These are phyloP conservation scores for Eutrema yunnanense DNA, from an alignment of 345 rosid species.

Conservation along the genomic window DNA sequence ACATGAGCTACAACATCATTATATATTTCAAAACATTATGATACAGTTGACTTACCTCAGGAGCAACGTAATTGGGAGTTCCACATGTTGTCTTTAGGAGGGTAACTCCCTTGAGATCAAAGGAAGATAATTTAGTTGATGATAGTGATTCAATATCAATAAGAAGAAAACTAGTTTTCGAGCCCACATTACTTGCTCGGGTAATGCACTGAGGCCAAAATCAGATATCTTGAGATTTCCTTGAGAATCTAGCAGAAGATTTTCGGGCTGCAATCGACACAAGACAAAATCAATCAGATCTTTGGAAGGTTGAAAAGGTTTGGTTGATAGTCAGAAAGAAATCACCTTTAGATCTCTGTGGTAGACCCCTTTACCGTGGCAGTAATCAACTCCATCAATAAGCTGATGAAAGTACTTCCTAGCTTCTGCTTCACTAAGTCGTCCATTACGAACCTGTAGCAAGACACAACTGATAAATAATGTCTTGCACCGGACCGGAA, in stretches of 20 bases:
- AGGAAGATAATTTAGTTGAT: not conserved
- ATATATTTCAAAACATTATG: not conserved
- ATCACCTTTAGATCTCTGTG: constrained; percentile 91
- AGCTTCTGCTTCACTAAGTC: constrained; percentile 88
- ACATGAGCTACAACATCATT: not conserved
- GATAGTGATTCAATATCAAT: not conserved
- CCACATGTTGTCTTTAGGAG: constrained; percentile 91
- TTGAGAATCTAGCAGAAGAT: constrained; percentile 86
- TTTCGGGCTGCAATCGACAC: constrained; percentile 66
- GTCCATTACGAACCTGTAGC: constrained; percentile 70
- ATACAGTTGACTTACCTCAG: constrained; percentile 55
- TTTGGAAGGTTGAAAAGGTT: not conserved
- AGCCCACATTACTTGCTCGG: constrained; percentile 52
- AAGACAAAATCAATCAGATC: constrained; percentile 18
- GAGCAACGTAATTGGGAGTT: constrained; percentile 95
- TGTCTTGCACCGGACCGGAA: not conserved
- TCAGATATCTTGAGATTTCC: constrained; percentile 91
- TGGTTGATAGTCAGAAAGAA: not conserved
- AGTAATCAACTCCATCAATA: constrained; percentile 95
- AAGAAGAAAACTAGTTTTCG: not conserved
- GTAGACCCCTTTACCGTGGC: constrained; percentile 87
- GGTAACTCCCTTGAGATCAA: constrained; percentile 61
- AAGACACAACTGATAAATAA: not conserved
- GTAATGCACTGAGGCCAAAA: constrained; percentile 93
- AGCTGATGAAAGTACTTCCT: constrained; percentile 90